Evolutionary conservation across 2,329 filamentous ascomycete genomes (phyloP).

Genomic region (Cladophialophora bantiana): DNA sequence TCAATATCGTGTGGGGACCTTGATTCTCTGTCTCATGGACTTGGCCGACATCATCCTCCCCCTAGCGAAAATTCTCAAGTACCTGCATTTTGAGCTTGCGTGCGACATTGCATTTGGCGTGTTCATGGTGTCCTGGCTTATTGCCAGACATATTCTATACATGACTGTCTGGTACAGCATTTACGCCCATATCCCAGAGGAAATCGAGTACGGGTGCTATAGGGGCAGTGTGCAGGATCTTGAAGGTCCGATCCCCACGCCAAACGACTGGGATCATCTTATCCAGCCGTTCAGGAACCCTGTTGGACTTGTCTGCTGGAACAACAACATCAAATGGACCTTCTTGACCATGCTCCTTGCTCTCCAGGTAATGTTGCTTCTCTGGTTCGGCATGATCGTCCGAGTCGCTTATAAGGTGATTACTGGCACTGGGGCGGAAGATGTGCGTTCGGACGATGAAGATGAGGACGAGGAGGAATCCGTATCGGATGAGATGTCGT

Average conservation of each 20-base stretch:
- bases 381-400: conserved; percentile 91
- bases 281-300: conserved; percentile 76
- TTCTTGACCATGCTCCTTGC: conserved; percentile 80
- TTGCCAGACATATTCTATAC: conserved; percentile 83
- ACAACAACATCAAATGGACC: conserved; percentile 72
- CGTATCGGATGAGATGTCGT: conserved; percentile 1
- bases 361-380: conserved; percentile 78
- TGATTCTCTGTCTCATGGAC: conserved; percentile 92
- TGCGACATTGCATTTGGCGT: conserved; percentile 86
- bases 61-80: conserved; percentile 94
- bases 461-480: conserved; percentile 63
- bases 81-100: conserved; percentile 74
- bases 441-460: conserved; percentile 86
- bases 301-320: conserved; percentile 80
- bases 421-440: conserved; percentile 78
- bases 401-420: conserved; percentile 82
- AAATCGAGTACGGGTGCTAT: conserved; percentile 76
- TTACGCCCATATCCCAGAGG: conserved; percentile 67
- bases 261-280: conserved; percentile 66
- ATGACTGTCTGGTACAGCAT: conserved; percentile 82
- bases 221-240: conserved; percentile 63
- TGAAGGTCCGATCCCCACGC: conserved; percentile 60
- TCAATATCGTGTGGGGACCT: conserved; percentile 83
- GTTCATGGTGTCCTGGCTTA: conserved; percentile 85
- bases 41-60: conserved; percentile 87